Conservation (phyloP, 1,284 basidiomycete genomes). For the Gomphus bonarii region DNA sequence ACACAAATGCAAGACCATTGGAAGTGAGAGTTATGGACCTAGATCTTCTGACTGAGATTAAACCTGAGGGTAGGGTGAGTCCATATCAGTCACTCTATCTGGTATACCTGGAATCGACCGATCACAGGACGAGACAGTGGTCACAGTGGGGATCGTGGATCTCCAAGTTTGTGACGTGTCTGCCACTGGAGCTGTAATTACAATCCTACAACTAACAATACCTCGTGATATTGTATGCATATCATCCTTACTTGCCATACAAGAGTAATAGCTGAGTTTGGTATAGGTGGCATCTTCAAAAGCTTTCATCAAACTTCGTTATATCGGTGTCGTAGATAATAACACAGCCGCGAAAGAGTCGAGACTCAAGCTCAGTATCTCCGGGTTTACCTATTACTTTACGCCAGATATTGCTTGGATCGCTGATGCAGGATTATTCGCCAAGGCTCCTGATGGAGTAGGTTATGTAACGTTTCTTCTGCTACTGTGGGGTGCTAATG, state of each 20-base stretch:
- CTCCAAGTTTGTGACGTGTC: constrained; percentile 41
- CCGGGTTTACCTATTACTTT: constrained; percentile 55
- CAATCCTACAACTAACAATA: constrained; percentile 40
- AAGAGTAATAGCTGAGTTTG: background rate
- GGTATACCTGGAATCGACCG: constrained; percentile 4
- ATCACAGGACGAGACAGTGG: constrained; percentile 56
- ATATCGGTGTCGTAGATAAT: constrained; percentile 52
- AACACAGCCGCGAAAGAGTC: constrained; percentile 74
- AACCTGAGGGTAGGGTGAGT: constrained; percentile 57
- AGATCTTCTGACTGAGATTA: constrained; percentile 54
- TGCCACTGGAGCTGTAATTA: constrained; percentile 24
- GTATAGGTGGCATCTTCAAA: constrained; percentile 24
- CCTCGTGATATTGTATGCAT: constrained; percentile 44
- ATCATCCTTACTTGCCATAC: background rate
- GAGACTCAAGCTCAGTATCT: constrained; percentile 53
- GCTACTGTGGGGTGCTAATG: constrained; percentile 1
- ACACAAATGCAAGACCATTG: constrained; percentile 32
- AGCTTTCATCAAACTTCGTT: constrained; percentile 53
- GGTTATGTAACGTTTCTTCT: constrained; percentile 20
- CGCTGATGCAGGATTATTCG: constrained; percentile 53
- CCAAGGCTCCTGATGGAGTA: constrained; percentile 83
- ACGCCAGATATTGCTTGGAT: constrained; percentile 59
- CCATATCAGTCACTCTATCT: background rate
- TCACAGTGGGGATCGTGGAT: constrained; percentile 57
- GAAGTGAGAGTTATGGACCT: constrained; percentile 54